These are phyloP conservation scores for Avena atlantica DNA, from an alignment of 176 grass and related monocot species.

Conservation along the genomic window DNA sequence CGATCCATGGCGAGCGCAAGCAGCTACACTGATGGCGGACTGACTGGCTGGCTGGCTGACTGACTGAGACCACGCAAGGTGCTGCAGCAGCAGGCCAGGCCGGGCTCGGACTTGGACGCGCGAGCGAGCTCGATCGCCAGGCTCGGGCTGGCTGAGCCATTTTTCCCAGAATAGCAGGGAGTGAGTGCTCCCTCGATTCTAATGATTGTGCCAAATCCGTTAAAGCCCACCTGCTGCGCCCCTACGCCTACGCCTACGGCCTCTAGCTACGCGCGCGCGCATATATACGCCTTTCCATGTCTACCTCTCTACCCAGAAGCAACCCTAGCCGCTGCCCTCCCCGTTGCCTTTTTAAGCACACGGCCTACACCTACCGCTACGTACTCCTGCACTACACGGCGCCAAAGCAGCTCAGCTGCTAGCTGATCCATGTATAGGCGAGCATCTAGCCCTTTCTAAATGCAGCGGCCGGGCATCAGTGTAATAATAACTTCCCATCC, in stretches of 20 bases:
- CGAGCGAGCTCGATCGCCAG: background rate
- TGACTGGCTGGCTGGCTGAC: background rate
- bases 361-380: background rate
- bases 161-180: constrained; percentile 62
- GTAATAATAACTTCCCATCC: constrained; percentile 15
- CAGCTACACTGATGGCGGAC: background rate
- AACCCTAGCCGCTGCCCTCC: background rate
- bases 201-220: constrained; percentile 90
- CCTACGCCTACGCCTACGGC: background rate
- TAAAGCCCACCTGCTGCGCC: constrained; percentile 38
- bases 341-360: constrained; percentile 56
- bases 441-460: constrained; percentile 44
- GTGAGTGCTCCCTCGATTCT: constrained; percentile 62
- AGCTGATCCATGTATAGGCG: background rate
- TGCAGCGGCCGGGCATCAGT: background rate
- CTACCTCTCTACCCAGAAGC: constrained; percentile 39
- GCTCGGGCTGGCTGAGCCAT: background rate
- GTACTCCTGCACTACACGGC: background rate
- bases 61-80: background rate
- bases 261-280: too few relatives aligned
- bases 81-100: background rate
- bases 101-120: background rate
- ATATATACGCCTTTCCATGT: constrained; percentile 44
- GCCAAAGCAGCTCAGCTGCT: background rate
- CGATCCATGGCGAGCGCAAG: constrained; percentile 3